A percentile compares a stretch with the other conserved stretches of the same genome.
Evolutionary conservation across 2,329 filamentous ascomycete species (phyloP).

Genomic region (Sphaerulina musiva): DNA sequence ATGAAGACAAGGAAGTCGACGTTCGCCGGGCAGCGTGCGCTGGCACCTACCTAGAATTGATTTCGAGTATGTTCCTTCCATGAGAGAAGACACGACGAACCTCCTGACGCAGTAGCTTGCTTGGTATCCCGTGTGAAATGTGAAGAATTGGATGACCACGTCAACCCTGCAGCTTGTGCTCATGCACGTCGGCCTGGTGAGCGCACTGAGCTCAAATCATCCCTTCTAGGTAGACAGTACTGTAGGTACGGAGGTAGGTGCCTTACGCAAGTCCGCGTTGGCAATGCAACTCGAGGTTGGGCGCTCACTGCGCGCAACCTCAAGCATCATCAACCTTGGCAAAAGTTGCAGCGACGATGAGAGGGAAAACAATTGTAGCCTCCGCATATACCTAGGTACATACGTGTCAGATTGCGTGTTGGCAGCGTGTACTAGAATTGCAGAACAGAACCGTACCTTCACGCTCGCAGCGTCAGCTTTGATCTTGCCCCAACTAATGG

Average conservation of each 20-base stretch:
- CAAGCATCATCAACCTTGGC: slow-evolving; percentile 37
- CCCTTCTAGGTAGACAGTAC: no score
- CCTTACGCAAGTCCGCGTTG: slow-evolving; percentile 19
- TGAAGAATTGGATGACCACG: neutral
- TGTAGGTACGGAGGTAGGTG: slow-evolving; percentile 1
- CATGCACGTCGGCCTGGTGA: slow-evolving; percentile 11
- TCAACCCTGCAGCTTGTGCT: slow-evolving; percentile 5
- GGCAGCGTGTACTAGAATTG: no score
- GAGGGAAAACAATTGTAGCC: slow-evolving; percentile 60
- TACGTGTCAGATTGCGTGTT: neutral
- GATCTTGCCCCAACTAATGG: slow-evolving; percentile 98
- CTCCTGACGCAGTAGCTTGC: slow-evolving; percentile 19
- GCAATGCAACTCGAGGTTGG: neutral
- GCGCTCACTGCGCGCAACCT: slow-evolving; percentile 1
- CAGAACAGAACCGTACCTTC: slow-evolving; percentile 55
- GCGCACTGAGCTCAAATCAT: neutral
- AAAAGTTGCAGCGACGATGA: slow-evolving; percentile 62
- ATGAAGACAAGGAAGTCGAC: no score
- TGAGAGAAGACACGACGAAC: slow-evolving; percentile 32
- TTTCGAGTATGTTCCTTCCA: neutral
- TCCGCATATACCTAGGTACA: slow-evolving; percentile 53
- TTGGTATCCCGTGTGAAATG: no score
- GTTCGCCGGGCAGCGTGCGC: neutral
- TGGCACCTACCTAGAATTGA: neutral
- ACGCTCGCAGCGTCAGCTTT: slow-evolving; percentile 80